Base-by-base conservation (phyloP, 345 rosid species). In the Raphanus sativus region DNA sequence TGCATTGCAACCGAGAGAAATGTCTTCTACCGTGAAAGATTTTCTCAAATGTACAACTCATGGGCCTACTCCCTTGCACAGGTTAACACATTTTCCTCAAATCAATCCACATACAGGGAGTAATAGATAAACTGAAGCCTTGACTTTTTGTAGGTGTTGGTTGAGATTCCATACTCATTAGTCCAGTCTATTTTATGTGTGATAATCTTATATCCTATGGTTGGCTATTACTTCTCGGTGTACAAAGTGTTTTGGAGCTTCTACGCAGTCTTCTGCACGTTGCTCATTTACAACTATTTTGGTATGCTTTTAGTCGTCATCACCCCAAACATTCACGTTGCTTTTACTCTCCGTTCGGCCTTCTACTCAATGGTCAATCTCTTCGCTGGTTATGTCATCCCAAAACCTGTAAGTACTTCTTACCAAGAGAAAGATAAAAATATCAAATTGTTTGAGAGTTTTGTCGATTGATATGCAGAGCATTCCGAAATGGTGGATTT, bases 311-410 rank as follows among this genome's bases (percentile, higher is more conserved):
- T 84, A 12, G 84, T 81, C n/a, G 82, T 83, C 0, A 45, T 82
- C 28, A 84, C 80, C 10, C 68, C 84, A 25, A 74, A 67, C 4
- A 40, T 77, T 38, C 81, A 81, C 60, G 82, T 80, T 12, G 87
- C 89, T 65, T 76, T 75, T 24, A 58, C 84, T 5, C 75, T 78
- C 8, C 75, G 82, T 1, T 17, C 79, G 6, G 77, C 82, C 0
- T 54, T 62, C 66, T 86, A 86, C 78, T 62, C 89, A 2, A 40
- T 82, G 21, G 64, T 82, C 67, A 86, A 84, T 69, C 82, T 86
- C 29, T 86, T 86, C 73, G 75, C 87, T 1, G 89, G 87, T n/a
- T 86, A 74, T 80, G 77, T 86, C 24, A 86, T 86, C 4, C 84
- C 84, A 28, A 80, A 77, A 82, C 84, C 78, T 54, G 87, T 76